phyloP scores from a whole-genome alignment of 1,284 basidiomycete species.

The Ceratobasidium papillatum region DNA sequence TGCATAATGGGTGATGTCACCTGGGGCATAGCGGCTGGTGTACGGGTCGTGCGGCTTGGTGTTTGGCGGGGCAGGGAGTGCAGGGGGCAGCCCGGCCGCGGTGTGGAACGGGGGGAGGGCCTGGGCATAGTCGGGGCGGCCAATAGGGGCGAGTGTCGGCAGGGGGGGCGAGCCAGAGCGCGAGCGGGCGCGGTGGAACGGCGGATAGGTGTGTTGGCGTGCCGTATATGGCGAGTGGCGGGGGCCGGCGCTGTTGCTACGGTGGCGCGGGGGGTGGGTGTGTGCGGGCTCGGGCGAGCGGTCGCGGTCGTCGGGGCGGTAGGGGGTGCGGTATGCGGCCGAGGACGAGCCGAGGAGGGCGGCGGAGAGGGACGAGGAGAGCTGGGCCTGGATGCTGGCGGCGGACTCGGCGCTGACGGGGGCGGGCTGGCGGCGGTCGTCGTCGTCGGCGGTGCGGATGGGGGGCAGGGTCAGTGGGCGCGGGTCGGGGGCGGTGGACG shows the following conservation, averaged over 20 bases:
- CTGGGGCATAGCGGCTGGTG: not conserved
- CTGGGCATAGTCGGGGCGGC: conserved; percentile 24
- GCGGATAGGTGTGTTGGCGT: conserved; percentile 31
- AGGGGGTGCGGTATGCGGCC: conserved; percentile 21
- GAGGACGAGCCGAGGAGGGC: conserved; percentile 35
- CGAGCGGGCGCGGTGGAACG: conserved; percentile 5
- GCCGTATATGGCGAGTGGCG: conserved; percentile 27
- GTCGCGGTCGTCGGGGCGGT: not conserved
- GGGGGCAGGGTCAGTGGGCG: not conserved
- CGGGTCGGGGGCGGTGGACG: conserved; percentile 9
- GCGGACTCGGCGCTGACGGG: conserved; percentile 29
- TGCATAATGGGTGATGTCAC: not conserved
- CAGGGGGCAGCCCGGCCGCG: conserved; percentile 2
- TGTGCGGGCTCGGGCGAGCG: conserved; percentile 12
- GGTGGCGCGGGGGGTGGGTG: conserved; percentile 1
- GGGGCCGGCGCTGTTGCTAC: conserved; percentile 6
- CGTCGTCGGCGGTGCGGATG: conserved; percentile 24
- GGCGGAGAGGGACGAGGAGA: conserved; percentile 35
- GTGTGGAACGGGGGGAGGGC: conserved; percentile 23
- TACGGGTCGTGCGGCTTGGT: conserved; percentile 36
- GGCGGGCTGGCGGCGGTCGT: conserved; percentile 12
- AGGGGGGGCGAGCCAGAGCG: conserved; percentile 17
- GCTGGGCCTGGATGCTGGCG: conserved; percentile 35
- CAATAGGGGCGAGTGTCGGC: conserved; percentile 24
- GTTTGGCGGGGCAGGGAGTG: conserved; percentile 28